Base-by-base conservation (phyloP, 768 basidiomycete species). In the Podaxis carcinomalis region DNA sequence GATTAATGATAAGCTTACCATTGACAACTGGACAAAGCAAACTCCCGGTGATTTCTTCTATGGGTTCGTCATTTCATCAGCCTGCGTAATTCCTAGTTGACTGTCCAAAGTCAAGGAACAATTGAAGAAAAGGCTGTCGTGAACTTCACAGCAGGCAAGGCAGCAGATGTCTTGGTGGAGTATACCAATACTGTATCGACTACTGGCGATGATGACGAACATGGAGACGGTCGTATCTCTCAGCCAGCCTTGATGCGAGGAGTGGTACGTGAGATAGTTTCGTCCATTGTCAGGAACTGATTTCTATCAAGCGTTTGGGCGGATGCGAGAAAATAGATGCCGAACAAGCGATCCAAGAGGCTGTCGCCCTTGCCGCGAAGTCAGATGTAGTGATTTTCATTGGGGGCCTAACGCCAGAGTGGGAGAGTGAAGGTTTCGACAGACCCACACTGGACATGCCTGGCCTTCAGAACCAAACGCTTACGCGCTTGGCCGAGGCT, bases 401-500 rank as follows among this genome's bases (percentile, higher is more conserved):
- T 61, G 82, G 73, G 10, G 88, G 89, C 4, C 75, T 89, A 21
- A 84, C 83, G 32, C 82, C 83, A 0, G 86, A 91, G 71, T 90
- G 86, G 85, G 88, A 91, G 73, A 84, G 83, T 62, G 89, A 90
- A 71, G 87, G 87, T 6, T 89, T 87, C 65, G 89, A 91, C 65
- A 75, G 89, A 37, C 83, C 83, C 11, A 78, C 82, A 1, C 74
- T 91, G 25, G 71, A 78, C 50, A 75, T 89, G 66, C 88, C 88
- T 49, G 82, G 83, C 4, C 68, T 74, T 13, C 83, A 85, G 64
- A 80, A 89, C 67, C 83, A 88, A 68, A 71, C 87, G 5, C 84
- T 89, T 56, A 60, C 69, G 3, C 74, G 75, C 47, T 67, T 90
- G 13, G 79, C 79, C 4, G 72, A 75, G 50, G 86, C 75, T 3